Base-by-base conservation (phyloP, 768 basidiomycete species). In the Amanita molliuscula region DNA sequence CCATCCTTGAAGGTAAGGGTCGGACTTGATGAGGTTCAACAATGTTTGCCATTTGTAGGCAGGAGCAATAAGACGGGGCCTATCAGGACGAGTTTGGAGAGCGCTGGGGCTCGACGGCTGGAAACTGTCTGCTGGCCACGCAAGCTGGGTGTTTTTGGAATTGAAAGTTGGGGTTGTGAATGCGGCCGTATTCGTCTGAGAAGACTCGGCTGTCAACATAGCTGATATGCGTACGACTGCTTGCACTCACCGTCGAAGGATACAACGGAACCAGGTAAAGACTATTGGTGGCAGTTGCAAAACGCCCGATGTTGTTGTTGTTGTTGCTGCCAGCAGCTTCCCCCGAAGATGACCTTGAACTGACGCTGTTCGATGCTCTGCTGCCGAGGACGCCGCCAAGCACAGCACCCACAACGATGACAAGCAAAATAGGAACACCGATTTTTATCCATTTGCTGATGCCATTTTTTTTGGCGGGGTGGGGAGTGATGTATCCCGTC, bases 61-160 rank as follows among this genome's bases (percentile, higher is more conserved):
- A 20, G 95, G 92, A 13, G 95, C 96, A 57, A 96, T 84, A 44
- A 99, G 75, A 38, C 89, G 86, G 21, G 96, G 96, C 53, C 94
- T 86, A 59, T 89, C 84, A 7, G 81, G 57, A 40, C 91, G 84
- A 29, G 82, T 71, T 44, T 63, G 65, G 33, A 81, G 80, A n/a
- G 76, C 72, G 36, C 62, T 63, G 8, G 88, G 82, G 56, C 64
- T 81, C 33, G 77, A 60, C 16, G 91, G 85, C 38, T 79, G 62
- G 62, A 82, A 89, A 5, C 88, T 61, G 63, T 98, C 95, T 43
- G 69, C 57, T 3, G 91, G 92, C 93, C 93, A 97, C 5, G 79
- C 65, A 53, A 78, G 62, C 36, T 68, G 63, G 21, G 71, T 54
- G 48, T 73, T 65, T 48, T 73, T 76, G 18, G 82, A 60, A 46